These are phyloP conservation scores for Fragaria ananassa DNA, from an alignment of 306 rosid genomes.

Conservation along the genomic window DNA sequence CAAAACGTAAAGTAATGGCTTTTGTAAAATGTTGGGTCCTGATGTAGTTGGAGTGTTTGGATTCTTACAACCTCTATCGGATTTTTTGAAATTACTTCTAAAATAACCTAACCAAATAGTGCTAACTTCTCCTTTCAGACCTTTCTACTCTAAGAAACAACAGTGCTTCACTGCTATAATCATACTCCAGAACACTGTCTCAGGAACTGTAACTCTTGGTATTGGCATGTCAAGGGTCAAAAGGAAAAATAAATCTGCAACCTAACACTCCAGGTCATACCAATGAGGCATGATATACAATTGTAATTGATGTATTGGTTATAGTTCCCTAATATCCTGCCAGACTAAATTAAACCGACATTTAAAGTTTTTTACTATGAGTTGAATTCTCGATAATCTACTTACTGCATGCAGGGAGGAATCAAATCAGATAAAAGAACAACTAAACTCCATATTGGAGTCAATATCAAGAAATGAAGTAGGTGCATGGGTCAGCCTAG, in stretches of 20 bases:
- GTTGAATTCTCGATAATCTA: neutral
- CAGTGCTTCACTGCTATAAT: neutral
- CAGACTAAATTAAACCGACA: neutral
- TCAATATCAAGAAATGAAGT: neutral
- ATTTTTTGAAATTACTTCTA: neutral
- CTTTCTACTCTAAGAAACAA: neutral
- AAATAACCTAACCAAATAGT: neutral
- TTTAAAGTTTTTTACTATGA: neutral
- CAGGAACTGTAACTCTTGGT: neutral
- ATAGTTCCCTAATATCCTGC: neutral
- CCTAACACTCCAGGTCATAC: neutral
- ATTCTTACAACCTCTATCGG: neutral
- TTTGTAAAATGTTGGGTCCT: neutral
- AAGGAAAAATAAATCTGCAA: neutral
- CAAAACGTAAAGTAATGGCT: neutral
- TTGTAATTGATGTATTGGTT: neutral
- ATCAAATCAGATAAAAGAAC: neutral
- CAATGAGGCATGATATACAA: neutral
- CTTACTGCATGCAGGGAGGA: neutral
- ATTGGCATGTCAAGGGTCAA: neutral
- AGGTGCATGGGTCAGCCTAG: neutral
- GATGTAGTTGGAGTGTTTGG: neutral
- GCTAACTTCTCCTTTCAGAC: neutral
- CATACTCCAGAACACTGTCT: neutral
- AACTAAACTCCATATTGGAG: neutral